Conservation (phyloP, 2,329 filamentous ascomycete species). For the Penicillium capsulatum region DNA sequence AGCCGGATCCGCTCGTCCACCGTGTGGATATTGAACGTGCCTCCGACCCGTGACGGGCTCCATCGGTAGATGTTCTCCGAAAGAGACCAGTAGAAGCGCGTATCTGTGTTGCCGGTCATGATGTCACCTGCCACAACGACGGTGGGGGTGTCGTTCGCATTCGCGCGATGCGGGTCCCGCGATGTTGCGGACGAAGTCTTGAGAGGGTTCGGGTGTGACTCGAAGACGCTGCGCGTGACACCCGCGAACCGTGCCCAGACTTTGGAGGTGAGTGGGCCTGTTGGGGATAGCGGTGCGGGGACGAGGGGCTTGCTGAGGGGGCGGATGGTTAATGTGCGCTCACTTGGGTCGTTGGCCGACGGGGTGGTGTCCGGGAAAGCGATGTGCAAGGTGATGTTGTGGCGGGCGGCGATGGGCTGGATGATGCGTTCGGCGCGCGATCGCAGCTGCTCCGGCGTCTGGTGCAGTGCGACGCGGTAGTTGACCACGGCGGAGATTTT, state of each 20-base stretch:
- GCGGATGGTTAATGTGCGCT: constrained; percentile 31
- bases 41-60: constrained; percentile 45
- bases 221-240: constrained; percentile 40
- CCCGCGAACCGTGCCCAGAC: constrained; percentile 39
- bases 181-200: background rate
- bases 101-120: constrained; percentile 54
- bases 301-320: constrained; percentile 27
- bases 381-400: constrained; percentile 45
- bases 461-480: constrained; percentile 55
- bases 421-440: constrained; percentile 47
- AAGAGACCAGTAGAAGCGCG: constrained; percentile 50
- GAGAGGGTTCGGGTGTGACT: constrained; percentile 28
- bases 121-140: constrained; percentile 44
- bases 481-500: constrained; percentile 52
- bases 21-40: constrained; percentile 47
- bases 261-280: constrained; percentile 26
- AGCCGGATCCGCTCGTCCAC: constrained; percentile 49
- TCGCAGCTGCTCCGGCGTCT: constrained; percentile 46
- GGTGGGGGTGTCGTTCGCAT: constrained; percentile 21
- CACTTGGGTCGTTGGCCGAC: constrained; percentile 10
- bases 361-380: constrained; percentile 40
- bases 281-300: constrained; percentile 35
- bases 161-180: background rate
- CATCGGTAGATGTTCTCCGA: constrained; percentile 53
- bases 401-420: constrained; percentile 46